phyloP scores from a whole-genome alignment of 176 grass and related monocot species.

The maize (Zea mays) region DNA sequence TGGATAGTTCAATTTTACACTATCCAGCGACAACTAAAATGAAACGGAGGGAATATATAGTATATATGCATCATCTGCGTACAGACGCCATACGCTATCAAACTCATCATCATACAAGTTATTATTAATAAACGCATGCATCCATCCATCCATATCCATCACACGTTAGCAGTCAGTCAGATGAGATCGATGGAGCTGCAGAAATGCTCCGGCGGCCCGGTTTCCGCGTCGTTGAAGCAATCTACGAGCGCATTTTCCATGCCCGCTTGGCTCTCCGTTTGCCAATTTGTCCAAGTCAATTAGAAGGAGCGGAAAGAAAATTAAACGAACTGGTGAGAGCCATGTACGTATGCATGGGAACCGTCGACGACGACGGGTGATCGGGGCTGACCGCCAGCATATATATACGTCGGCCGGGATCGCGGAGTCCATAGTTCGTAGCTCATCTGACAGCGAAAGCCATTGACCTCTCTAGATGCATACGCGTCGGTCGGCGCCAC shows the following conservation, averaged over 20 bases:
- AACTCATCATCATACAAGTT: no score
- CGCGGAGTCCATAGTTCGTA: conserved; percentile 22
- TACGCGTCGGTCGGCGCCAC: not conserved
- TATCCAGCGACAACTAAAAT: no score
- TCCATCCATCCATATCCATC: not conserved
- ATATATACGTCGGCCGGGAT: not conserved
- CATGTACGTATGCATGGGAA: no score
- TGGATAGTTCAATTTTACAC: no score
- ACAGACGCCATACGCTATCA: no score
- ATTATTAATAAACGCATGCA: no score
- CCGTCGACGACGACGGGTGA: no score
- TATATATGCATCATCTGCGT: no score
- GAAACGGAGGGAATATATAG: no score
- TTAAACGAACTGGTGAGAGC: not conserved
- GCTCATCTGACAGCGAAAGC: conserved; percentile 39
- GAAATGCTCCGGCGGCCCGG: not conserved
- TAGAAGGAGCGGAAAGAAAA: not conserved
- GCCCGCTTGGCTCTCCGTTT: not conserved
- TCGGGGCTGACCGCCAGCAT: no score
- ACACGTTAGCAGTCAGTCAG: not conserved
- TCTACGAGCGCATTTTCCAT: not conserved
- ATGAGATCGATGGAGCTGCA: not conserved
- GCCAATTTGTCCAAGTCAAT: not conserved
- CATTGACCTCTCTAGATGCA: conserved; percentile 26
- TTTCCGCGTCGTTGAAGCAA: conserved; percentile 30